Base-by-base conservation (phyloP, 2,329 filamentous ascomycete species). In the Trichoderma citrinoviride region DNA sequence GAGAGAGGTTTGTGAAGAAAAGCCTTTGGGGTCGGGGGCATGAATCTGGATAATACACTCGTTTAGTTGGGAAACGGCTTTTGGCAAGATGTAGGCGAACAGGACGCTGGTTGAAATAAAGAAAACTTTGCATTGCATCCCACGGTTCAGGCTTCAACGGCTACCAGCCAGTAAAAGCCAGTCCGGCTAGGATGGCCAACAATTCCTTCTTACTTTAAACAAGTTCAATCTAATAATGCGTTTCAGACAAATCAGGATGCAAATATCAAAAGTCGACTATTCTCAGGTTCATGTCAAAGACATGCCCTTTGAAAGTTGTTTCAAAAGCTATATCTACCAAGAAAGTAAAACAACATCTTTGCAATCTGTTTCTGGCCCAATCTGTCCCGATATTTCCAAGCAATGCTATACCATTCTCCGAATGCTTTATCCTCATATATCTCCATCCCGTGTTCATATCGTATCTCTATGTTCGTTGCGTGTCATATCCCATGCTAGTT, bases 331-430 rank as follows among this genome's bases (percentile, higher is more conserved):
- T 50, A 25, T 25, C 47, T 56, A 50, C 49, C 44, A 37, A 60
- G 27, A 47, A 25, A 17, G 19, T 25, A 27, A 41, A 55, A 19
- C 21, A 40, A 27, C 17, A 33, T 33, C 57, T 25, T 25, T 61
- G 37, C 57, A 61, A 61, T 61, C 57, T 61, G 57, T 43, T 50
- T 52, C 57, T 37, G 56, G 44, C 57, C 15, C 41, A 50, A 7
- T 52, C 15, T 40, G 49, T 37, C 43, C 56, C 10, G 40, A 8
- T 33, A 8, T 5, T 2, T 29, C 47, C 23, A 50, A n/a, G 8
- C n/a, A 19, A 49, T 60, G 44, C 7, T 50, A 60, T 60, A 37
- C 37, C 1, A 25, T 19, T 43, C n/a, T 49, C 46, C 46, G 5
- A 49, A 21, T 55, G 12, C 27, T 37, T 2, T 43, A 52, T 33